Conservation (phyloP, 2,329 filamentous ascomycete genomes). For the Fusarium nisikadoi region DNA sequence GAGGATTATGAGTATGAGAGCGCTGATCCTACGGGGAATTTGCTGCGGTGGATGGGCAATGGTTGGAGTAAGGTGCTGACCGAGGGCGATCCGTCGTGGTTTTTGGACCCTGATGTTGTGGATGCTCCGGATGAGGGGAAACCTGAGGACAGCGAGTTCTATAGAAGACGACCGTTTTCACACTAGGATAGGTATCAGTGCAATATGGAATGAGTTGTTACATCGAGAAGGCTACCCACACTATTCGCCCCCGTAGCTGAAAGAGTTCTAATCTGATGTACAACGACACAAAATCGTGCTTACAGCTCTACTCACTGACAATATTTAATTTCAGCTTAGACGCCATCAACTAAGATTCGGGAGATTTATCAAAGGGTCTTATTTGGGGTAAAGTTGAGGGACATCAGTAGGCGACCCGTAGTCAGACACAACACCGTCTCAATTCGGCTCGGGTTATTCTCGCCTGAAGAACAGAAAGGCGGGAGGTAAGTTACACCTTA, state of each 20-base stretch:
- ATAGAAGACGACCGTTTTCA: background rate
- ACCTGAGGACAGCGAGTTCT: background rate
- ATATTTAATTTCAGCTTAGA: background rate
- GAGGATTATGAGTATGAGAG: background rate
- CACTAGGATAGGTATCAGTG: background rate
- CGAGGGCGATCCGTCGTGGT: background rate
- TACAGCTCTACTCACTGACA: background rate
- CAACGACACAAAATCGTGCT: background rate
- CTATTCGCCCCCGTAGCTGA: no score
- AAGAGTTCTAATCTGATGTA: background rate
- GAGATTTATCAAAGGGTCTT: background rate
- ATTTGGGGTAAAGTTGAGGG: background rate
- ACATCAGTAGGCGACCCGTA: background rate
- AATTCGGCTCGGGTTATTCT: background rate
- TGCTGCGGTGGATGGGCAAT: background rate
- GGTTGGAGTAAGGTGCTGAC: background rate
- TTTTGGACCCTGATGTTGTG: background rate
- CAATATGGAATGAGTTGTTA: background rate
- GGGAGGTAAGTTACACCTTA: background rate
- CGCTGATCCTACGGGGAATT: background rate
- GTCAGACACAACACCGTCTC: background rate
- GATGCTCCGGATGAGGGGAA: background rate
- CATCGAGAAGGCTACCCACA: background rate
- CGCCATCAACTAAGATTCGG: background rate
- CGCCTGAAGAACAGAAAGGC: background rate